Base-by-base conservation (phyloP, 305 asterid genomes). In the Fraxinus paxiana region DNA sequence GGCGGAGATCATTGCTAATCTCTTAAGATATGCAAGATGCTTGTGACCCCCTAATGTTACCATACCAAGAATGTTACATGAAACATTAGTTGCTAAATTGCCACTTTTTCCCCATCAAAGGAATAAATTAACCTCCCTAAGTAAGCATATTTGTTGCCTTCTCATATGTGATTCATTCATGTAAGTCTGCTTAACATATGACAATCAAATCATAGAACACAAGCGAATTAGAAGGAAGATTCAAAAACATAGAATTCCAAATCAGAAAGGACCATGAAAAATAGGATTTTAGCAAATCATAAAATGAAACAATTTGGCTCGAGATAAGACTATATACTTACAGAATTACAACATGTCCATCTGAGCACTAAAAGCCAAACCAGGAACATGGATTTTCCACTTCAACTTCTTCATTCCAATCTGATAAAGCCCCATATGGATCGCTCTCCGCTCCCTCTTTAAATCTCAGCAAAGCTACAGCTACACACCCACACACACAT, bases 311-410 rank as follows among this genome's bases (percentile, higher is more conserved):
- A 17, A 75, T 22, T 70, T 22, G 38, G 48, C 56, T 34, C 13
- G 22, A 22, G 33, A 79, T 15, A 6, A 17, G 26, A 17, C 0
- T 54, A 18, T 20, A 6, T 43, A 88, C 97, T 92, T 86, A 94
- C 99, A 93, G 61, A 75, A 80, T 84, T 67, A 90, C 94, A 80
- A 92, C 97, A 88, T 78, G 79, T 83, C 94, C 97, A 73, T 87
- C 70, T 30, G 90, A 87, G 88, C 98, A 95, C 46, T 83, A 91
- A 89, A 95, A 88, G 51, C 98, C 95, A 79, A 82, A 79, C 98
- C 98, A 95, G 77, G 91, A 89, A 87, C 98, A 95, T 24, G 97
- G 97, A 85, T 80, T 86, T 82, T 87, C 90, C 75, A 89, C 88
- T 70, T 92, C 98, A 35, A 83, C 85, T 82, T 90, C 98, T 83